Percentiles rank a stretch among this genome's conserved stretches.
Evolutionary conservation across 1,284 basidiomycete species (phyloP).

Genomic region (Hymenochaete sp.): DNA sequence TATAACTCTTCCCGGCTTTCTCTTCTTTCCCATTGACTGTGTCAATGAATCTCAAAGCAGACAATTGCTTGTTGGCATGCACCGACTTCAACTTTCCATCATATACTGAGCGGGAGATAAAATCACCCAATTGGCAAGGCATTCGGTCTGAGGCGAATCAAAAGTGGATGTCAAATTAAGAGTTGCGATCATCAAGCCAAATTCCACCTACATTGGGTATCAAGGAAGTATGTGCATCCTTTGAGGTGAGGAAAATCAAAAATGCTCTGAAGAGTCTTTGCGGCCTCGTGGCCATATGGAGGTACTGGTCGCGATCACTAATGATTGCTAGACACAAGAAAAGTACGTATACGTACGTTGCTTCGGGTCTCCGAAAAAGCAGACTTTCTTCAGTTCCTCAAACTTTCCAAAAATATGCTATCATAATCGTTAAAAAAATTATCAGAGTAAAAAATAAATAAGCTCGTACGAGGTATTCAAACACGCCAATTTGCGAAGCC

Average conservation of each 20-base stretch:
- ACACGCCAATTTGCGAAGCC: slow-evolving; percentile 39
- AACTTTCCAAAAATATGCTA: slow-evolving; percentile 33
- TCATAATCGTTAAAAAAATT: slow-evolving; percentile 15
- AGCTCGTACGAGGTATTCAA: slow-evolving; percentile 39
- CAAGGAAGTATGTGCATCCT: slow-evolving; percentile 29
- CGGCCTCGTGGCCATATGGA: slow-evolving; percentile 37
- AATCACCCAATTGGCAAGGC: slow-evolving; percentile 38
- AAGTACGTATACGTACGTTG: slow-evolving; percentile 34
- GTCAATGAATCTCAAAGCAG: slow-evolving; percentile 38
- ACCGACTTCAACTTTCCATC: slow-evolving; percentile 29
- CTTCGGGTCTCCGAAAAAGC: slow-evolving; percentile 40
- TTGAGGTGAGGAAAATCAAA: slow-evolving; percentile 40
- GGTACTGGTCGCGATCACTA: slow-evolving; percentile 19
- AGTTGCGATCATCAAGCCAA: no score
- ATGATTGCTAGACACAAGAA: background rate
- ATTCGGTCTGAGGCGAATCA: slow-evolving; percentile 37
- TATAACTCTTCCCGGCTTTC: slow-evolving; percentile 34
- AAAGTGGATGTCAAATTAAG: background rate
- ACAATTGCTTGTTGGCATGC: slow-evolving; percentile 26
- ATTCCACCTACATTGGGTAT: slow-evolving; percentile 37
- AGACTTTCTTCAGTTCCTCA: slow-evolving; percentile 29
- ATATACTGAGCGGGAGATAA: slow-evolving; percentile 40
- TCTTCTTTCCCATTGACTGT: slow-evolving; percentile 31
- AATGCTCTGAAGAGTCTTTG: slow-evolving; percentile 34
- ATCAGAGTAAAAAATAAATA: no score